Evolutionary conservation across 257 asterid genomes (phyloP).

Genomic region (Solanum tacnaense): DNA sequence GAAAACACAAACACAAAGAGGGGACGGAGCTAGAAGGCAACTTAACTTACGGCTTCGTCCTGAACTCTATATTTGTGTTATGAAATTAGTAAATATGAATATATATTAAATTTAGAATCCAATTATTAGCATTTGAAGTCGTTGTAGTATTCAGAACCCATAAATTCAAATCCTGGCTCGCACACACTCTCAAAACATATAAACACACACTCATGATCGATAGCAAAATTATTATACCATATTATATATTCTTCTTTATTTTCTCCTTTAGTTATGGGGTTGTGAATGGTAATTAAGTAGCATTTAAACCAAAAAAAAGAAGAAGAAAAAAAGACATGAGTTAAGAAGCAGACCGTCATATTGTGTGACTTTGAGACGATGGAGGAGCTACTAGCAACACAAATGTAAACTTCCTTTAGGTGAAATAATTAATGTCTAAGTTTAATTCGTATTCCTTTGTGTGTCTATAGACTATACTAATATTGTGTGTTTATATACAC

Average conservation of each 20-base stretch:
- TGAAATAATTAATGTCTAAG: neutral
- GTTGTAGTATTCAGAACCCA: neutral
- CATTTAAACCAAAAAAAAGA: neutral
- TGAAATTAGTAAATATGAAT: neutral
- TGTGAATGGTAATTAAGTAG: neutral
- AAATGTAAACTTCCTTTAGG: neutral
- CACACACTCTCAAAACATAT: neutral
- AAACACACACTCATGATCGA: neutral
- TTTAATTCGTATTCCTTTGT: neutral
- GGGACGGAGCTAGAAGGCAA: neutral
- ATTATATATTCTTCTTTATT: neutral
- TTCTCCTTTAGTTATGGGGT: neutral
- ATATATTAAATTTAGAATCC: neutral
- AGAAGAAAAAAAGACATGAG: neutral
- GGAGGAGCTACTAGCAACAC: neutral
- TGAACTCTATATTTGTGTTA: too few relatives aligned
- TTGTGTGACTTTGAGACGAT: neutral
- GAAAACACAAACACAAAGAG: neutral
- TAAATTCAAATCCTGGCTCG: neutral
- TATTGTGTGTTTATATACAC: neutral
- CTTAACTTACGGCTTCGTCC: neutral
- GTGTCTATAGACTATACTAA: neutral
- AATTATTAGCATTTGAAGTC: neutral
- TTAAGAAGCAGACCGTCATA: slow-evolving; percentile 32
- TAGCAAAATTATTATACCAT: neutral